A percentile compares a stretch with the other conserved stretches of the same genome.
Conservation (phyloP, 1,284 basidiomycete species). For the Rhodotorula mucilaginosa region DNA sequence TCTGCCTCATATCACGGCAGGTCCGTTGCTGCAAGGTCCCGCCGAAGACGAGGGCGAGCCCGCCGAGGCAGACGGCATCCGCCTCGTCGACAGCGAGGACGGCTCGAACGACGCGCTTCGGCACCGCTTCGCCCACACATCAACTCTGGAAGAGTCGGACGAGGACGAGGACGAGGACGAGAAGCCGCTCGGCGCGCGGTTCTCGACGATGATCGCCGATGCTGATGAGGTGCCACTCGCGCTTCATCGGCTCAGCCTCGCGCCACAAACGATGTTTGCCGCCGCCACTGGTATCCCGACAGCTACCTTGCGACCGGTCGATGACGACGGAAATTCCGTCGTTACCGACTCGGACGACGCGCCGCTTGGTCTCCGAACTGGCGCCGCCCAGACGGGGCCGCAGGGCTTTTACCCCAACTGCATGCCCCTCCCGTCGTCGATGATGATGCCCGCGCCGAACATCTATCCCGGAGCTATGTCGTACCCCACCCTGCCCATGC, state of each 20-base stretch:
- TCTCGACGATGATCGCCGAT: conserved; percentile 4
- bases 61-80: not conserved
- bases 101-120: not conserved
- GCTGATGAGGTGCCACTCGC: conserved; percentile 34
- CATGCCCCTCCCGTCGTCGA: not conserved
- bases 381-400: not conserved
- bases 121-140: not conserved
- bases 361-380: conserved; percentile 28
- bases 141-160: not conserved
- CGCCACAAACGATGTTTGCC: not conserved
- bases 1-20: not conserved
- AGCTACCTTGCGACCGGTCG: conserved; percentile 12
- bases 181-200: conserved; percentile 7
- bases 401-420: no score
- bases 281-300: no score
- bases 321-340: conserved; percentile 21
- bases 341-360: conserved; percentile 27
- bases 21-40: not conserved
- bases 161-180: conserved; percentile 13
- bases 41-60: not conserved
- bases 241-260: conserved; percentile 25
- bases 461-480: not conserved
- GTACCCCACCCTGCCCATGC: not conserved
- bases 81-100: not conserved
- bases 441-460: not conserved